Conservation (phyloP, 2,329 filamentous ascomycete genomes). For the Diaporthe sp. region DNA sequence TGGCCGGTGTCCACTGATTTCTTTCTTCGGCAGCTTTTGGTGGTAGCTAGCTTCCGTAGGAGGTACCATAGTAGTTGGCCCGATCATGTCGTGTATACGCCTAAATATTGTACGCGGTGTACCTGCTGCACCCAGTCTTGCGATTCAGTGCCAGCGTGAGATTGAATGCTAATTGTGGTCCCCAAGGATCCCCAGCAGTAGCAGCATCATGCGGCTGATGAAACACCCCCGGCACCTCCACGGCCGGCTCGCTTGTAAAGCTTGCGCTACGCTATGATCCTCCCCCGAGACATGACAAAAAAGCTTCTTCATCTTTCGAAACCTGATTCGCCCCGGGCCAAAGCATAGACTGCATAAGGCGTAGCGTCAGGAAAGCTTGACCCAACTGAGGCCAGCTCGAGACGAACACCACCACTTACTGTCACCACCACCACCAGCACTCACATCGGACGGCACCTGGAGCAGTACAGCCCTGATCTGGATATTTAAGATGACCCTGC, state of each 20-base stretch:
- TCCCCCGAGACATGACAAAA: not conserved
- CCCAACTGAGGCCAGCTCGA: not conserved
- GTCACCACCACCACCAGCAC: not conserved
- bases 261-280: constrained; percentile 20
- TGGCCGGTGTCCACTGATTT: not conserved
- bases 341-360: not conserved
- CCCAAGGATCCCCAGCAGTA: not conserved
- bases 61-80: not conserved
- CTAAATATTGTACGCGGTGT: not conserved
- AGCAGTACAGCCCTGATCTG: not conserved
- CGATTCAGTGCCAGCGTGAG: not conserved
- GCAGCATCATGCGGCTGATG: not conserved
- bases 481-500: not conserved
- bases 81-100: not conserved
- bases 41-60: not conserved
- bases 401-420: constrained; percentile 3
- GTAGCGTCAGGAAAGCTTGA: constrained; percentile 10
- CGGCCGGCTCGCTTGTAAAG: not conserved
- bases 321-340: not conserved
- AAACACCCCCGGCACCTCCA: not conserved
- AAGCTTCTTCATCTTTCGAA: constrained; percentile 17
- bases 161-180: not conserved
- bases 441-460: constrained; percentile 1
- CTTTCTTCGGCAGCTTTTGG: not conserved
- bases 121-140: not conserved